Conservation (phyloP, 192 early-diverging fungal species). For the Lunasporangiospora selenospora region DNA sequence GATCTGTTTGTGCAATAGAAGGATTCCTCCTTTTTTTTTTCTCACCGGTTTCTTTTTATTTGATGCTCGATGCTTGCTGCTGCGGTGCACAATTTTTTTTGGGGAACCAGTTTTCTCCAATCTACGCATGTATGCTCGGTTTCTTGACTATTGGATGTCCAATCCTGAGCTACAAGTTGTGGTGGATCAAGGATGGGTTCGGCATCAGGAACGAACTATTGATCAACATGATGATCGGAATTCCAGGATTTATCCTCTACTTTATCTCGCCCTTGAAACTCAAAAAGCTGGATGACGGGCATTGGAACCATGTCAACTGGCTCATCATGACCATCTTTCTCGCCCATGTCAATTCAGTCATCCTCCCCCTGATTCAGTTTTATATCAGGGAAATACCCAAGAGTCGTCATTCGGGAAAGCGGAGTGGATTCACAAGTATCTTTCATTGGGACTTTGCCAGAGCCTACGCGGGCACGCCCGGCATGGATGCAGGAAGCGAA, state of each 20-base stretch:
- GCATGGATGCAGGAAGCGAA: constrained; percentile 10
- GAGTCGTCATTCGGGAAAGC: not conserved
- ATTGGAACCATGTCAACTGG: constrained; percentile 48
- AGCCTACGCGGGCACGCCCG: constrained; percentile 9
- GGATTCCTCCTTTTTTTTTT: too few species aligned
- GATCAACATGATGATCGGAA: constrained; percentile 33
- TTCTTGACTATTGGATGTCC: constrained; percentile 33
- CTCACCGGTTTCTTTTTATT: too few species aligned
- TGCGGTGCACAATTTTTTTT: too few species aligned
- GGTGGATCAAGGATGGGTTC: constrained; percentile 49
- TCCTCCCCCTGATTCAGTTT: constrained; percentile 37
- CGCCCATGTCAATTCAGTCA: constrained; percentile 31
- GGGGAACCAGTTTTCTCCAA: constrained; percentile 42
- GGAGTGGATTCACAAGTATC: constrained; percentile 15
- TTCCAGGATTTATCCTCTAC: constrained; percentile 37
- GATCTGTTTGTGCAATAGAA: too few species aligned
- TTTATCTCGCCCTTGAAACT: constrained; percentile 36
- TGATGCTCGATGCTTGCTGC: too few species aligned
- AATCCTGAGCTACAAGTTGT: constrained; percentile 21
- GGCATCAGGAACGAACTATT: constrained; percentile 42
- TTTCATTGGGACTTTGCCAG: constrained; percentile 31
- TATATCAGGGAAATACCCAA: constrained; percentile 23
- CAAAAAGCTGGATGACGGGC: constrained; percentile 24
- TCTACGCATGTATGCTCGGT: constrained; percentile 32
- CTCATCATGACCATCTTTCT: constrained; percentile 27